These are phyloP conservation scores for Candida chauliodis DNA, from an alignment of 805 yeast genomes.

Conservation along the genomic window DNA sequence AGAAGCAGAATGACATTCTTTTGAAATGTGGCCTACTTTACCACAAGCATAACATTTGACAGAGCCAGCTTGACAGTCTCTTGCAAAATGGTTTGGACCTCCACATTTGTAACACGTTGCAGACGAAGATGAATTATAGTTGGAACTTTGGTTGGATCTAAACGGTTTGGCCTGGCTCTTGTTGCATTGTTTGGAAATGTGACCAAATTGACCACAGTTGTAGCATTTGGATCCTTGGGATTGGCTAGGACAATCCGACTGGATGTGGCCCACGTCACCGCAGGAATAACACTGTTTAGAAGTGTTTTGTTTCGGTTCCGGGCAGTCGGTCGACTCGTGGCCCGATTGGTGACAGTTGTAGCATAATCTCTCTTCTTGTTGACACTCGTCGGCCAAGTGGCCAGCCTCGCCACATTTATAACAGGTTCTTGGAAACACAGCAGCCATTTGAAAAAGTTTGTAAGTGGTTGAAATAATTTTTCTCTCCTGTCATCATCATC, in stretches of 20 bases:
- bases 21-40: slow-evolving; percentile 82
- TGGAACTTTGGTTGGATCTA: slow-evolving; percentile 8
- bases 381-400: slow-evolving; percentile 85
- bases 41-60: slow-evolving; percentile 93
- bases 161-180: slow-evolving; percentile 19
- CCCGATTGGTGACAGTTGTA: slow-evolving; percentile 91
- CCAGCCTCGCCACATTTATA: slow-evolving; percentile 91
- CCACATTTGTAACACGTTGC: slow-evolving; percentile 86
- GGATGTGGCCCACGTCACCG: slow-evolving; percentile 87
- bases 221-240: slow-evolving; percentile 72
- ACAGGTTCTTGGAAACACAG: slow-evolving; percentile 69
- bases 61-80: slow-evolving; percentile 73
- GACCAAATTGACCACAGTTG: slow-evolving; percentile 59
- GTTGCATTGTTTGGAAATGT: slow-evolving; percentile 74
- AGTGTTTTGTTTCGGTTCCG: slow-evolving; percentile 79
- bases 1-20: slow-evolving; percentile 65
- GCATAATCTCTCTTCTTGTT: slow-evolving; percentile 80
- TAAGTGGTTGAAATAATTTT: slow-evolving; percentile 2
- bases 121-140: slow-evolving; percentile 6
- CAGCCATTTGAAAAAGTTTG: slow-evolving; percentile 25
- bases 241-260: slow-evolving; percentile 73
- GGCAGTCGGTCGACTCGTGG: slow-evolving; percentile 85
- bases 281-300: slow-evolving; percentile 92
- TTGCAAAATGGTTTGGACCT: slow-evolving; percentile 90
- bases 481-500: no score